A percentile compares a stretch with the other conserved stretches of the same genome.
Conservation (phyloP, 2,329 filamentous ascomycete genomes). For the Fusarium sp. region DNA sequence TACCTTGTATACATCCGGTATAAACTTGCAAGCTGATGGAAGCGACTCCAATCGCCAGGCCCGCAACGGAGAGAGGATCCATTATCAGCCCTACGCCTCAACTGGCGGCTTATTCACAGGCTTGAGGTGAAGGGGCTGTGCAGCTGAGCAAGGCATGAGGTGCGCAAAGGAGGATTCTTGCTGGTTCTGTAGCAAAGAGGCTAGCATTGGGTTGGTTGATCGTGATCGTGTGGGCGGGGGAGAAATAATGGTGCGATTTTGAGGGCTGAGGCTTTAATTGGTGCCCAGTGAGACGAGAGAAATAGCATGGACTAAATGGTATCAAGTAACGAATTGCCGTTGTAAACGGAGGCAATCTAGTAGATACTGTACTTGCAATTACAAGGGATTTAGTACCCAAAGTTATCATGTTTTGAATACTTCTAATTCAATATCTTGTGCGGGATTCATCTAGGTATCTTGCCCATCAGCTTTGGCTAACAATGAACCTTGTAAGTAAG, state of each 20-base stretch:
- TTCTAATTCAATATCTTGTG: too few species aligned
- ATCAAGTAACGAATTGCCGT: neutral
- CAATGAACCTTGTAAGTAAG: too few species aligned
- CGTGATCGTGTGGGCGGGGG: conserved; percentile 2
- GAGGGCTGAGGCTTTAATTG: conserved; percentile 6
- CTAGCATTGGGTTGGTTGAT: neutral
- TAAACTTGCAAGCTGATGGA: conserved; percentile 58
- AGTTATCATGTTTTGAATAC: too few species aligned
- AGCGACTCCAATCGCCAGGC: conserved; percentile 56
- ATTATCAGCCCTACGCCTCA: conserved; percentile 38
- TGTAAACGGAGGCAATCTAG: neutral
- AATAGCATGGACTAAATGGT: neutral
- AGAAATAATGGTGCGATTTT: conserved; percentile 1
- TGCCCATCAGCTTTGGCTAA: too few species aligned
- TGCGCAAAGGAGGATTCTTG: neutral
- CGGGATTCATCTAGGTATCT: too few species aligned
- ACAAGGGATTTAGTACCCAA: too few species aligned
- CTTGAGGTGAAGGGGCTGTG: conserved; percentile 10
- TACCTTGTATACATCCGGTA: conserved; percentile 56
- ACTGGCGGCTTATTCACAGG: conserved; percentile 9
- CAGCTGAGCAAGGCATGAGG: conserved; percentile 4
- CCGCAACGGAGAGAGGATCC: conserved; percentile 56
- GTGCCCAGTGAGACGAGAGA: conserved; percentile 3
- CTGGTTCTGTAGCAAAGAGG: neutral
- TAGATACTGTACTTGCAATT: too few species aligned